A percentile compares a stretch with the other conserved stretches of the same genome.
Conservation (phyloP, 2,329 filamentous ascomycete species). For the Botrytis deweyae region DNA sequence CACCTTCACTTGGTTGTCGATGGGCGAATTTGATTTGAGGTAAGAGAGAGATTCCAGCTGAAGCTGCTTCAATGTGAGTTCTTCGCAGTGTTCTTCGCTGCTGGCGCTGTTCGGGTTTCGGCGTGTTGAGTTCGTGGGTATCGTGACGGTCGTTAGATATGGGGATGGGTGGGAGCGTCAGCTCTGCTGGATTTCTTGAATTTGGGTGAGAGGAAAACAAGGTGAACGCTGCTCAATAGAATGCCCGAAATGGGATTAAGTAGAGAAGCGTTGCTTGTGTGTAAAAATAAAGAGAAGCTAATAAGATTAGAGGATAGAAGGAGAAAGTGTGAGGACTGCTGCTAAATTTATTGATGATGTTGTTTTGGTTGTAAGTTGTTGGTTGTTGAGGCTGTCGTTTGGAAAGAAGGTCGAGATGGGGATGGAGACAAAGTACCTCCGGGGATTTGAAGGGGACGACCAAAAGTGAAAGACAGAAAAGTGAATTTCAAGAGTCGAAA, state of each 20-base stretch:
- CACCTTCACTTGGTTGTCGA: constrained; percentile 26
- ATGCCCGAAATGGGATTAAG: constrained; percentile 24
- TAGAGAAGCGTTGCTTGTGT: not conserved
- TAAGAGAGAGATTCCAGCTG: constrained; percentile 38
- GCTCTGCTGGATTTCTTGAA: constrained; percentile 30
- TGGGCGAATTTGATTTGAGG: constrained; percentile 33
- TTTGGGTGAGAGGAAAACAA: constrained; percentile 33
- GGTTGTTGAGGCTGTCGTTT: not conserved
- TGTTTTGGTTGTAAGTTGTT: constrained; percentile 6
- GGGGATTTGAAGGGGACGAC: too few species aligned
- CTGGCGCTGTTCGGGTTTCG: constrained; percentile 37
- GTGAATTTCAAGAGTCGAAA: constrained; percentile 16
- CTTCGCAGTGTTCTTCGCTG: constrained; percentile 33
- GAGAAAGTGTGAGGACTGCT: constrained; percentile 8
- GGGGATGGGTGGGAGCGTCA: constrained; percentile 36
- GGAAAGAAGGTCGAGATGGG: not conserved
- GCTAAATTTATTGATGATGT: constrained; percentile 18
- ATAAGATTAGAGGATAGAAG: not conserved
- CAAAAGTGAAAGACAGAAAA: not conserved
- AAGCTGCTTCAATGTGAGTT: constrained; percentile 40
- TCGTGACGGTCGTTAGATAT: constrained; percentile 41
- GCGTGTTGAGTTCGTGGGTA: constrained; percentile 38
- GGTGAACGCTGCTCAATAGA: constrained; percentile 29
- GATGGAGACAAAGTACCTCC: not conserved
- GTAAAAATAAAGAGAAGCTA: not conserved